A percentile compares a stretch with the other conserved stretches of the same genome.
Conservation (phyloP, 1,139 yeast genomes). For the Kurtzmaniella quercitrusa region DNA sequence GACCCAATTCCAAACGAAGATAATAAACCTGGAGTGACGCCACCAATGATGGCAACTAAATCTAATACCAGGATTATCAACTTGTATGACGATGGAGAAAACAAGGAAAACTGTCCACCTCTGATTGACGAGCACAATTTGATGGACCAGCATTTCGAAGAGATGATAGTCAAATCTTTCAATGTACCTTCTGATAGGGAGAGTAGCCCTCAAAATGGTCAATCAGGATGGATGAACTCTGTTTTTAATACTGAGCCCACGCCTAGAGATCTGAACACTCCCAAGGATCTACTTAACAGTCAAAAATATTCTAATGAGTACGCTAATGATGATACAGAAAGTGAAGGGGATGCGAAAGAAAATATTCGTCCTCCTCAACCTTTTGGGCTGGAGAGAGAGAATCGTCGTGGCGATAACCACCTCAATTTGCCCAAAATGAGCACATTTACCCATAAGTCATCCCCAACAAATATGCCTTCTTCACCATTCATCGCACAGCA, state of each 20-base stretch:
- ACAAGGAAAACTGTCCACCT: slow-evolving; percentile 45
- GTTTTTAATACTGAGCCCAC: slow-evolving; percentile 40
- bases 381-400: background rate
- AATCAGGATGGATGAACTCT: slow-evolving; percentile 33
- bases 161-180: slow-evolving; percentile 36
- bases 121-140: slow-evolving; percentile 11
- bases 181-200: slow-evolving; percentile 25
- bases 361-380: background rate
- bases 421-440: slow-evolving; percentile 28
- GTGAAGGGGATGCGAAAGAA: slow-evolving; percentile 13
- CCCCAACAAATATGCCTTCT: slow-evolving; percentile 41
- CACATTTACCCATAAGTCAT: slow-evolving; percentile 22
- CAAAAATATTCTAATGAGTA: background rate
- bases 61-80: slow-evolving; percentile 44
- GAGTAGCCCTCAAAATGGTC: slow-evolving; percentile 13
- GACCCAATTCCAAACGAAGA: slow-evolving; percentile 44
- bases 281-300: slow-evolving; percentile 28
- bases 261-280: slow-evolving; percentile 42
- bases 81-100: slow-evolving; percentile 34
- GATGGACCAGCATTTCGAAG: slow-evolving; percentile 31
- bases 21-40: slow-evolving; percentile 29
- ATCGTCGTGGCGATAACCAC: slow-evolving; percentile 9
- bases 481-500: slow-evolving; percentile 29
- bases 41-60: slow-evolving; percentile 49
- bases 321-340: slow-evolving; percentile 13